Evolutionary conservation across 768 basidiomycete genomes (phyloP), one percentile per base, ranked within the genome.

Genomic region (Podaxis sp.): DNA sequence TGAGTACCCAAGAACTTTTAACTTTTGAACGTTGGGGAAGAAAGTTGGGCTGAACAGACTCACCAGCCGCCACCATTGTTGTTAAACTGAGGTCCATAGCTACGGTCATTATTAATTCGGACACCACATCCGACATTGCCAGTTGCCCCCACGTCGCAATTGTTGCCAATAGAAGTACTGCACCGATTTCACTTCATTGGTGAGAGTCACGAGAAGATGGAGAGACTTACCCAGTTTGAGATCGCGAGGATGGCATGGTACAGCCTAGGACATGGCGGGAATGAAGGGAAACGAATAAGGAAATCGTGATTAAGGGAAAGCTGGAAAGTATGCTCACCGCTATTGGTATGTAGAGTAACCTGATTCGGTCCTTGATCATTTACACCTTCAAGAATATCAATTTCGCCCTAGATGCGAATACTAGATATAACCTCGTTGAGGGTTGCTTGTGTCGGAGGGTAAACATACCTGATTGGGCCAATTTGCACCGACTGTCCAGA

Each of bases 41-140:
- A 1, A 64, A 51, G 16, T 46, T 10, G 18, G 42, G 14, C 52
- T n/a, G 6, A 53, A 16, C 32, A 63, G n/a, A 48, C 79, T 55
- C 61, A 85, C 81, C 79, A 86, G 62, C 85, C 85, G n/a, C 85
- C 86, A 18, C 84, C 82, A 44, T 74, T 76, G n/a, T 60, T 63
- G 64, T 87, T 87, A 72, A 87, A 85, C 0, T 69, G 59, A 4
- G 82, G 79, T 1, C 84, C 85, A 67, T 77, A 87, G 68, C 76
- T 82, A 47, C 74, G 66, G 0, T 73, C 27, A 5, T 68, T 65
- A 1, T 67, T 65, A 25, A 72, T 67, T 7, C 68, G 69, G 35
- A 85, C 83, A 2, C 80, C 80, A 61, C 85, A 86, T 0, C 84
- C 84, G 0, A 73, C 63, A 64, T 84, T 84, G n/a, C 71, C 68